Evolutionary conservation across 2,329 filamentous ascomycete species (phyloP).

Genomic region (Teratosphaeria viscida): DNA sequence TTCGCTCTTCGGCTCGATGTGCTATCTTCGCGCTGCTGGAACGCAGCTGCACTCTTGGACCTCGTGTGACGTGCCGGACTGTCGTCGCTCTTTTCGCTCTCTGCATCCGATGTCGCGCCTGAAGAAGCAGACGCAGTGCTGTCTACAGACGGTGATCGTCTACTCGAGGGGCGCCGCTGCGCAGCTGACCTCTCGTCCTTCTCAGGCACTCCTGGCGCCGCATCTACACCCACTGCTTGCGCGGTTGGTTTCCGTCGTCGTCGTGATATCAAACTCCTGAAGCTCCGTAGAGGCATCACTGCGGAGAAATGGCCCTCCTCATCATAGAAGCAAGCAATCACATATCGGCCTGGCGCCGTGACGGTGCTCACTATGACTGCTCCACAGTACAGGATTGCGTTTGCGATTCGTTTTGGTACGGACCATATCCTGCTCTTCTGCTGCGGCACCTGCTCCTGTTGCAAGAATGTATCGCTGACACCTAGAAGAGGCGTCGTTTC

Average conservation of each 20-base stretch:
- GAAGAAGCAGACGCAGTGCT: conserved; percentile 41
- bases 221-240: conserved; percentile 21
- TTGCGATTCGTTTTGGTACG: conserved; percentile 49
- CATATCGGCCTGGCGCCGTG: conserved; percentile 67
- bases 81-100: conserved; percentile 42
- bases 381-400: conserved; percentile 63
- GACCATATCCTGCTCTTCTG: conserved; percentile 11
- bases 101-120: conserved; percentile 55
- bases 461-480: conserved; percentile 6
- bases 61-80: conserved; percentile 47
- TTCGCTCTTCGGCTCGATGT: conserved; percentile 38
- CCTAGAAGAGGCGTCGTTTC: conserved; percentile 62
- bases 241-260: conserved; percentile 21
- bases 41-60: conserved; percentile 45
- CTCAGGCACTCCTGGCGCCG: conserved; percentile 21
- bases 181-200: conserved; percentile 20
- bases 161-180: conserved; percentile 22
- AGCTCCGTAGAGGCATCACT: conserved; percentile 58
- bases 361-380: conserved; percentile 70
- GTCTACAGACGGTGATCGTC: conserved; percentile 32
- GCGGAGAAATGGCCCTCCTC: conserved; percentile 69
- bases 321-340: conserved; percentile 75
- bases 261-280: conserved; percentile 40
- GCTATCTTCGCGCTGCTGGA: conserved; percentile 36
- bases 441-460: not conserved